Percentiles rank a stretch among this genome's conserved stretches.
phyloP scores from a whole-genome alignment of 1,139 yeast species.

The Suhomyces maxii region DNA sequence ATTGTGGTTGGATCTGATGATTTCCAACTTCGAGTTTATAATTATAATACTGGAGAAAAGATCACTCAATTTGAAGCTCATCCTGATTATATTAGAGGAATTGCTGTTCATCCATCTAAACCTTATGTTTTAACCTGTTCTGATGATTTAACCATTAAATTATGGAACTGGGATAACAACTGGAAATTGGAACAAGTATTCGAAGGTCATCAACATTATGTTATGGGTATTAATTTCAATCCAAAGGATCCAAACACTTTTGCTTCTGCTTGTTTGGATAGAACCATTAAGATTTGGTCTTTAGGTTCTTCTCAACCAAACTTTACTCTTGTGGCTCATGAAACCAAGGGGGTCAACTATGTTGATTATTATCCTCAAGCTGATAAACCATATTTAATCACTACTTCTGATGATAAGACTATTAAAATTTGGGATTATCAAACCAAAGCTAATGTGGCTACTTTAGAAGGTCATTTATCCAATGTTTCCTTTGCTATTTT shows the following conservation, averaged over 20 bases:
- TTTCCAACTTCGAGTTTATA: constrained; percentile 87
- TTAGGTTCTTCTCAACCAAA: constrained; percentile 87
- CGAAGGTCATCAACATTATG: constrained; percentile 95
- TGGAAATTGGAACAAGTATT: constrained; percentile 91
- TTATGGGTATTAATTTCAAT: constrained; percentile 91
- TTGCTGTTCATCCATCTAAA: constrained; percentile 92
- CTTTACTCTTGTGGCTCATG: constrained; percentile 89
- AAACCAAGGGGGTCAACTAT: constrained; percentile 88
- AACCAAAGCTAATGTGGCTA: constrained; percentile 92
- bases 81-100: constrained; percentile 90
- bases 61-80: constrained; percentile 96
- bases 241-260: constrained; percentile 97
- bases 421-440: constrained; percentile 97
- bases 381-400: constrained; percentile 92
- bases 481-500: constrained; percentile 96
- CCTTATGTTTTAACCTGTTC: constrained; percentile 87
- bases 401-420: constrained; percentile 90
- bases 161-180: constrained; percentile 96
- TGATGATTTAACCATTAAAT: constrained; percentile 86
- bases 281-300: constrained; percentile 96
- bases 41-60: constrained; percentile 93
- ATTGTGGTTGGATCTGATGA: constrained; percentile 95
- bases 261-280: constrained; percentile 95
- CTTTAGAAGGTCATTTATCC: constrained; percentile 88
- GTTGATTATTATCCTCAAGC: constrained; percentile 97